Evolutionary conservation across 1,284 basidiomycete species (phyloP), one percentile per base, ranked within the genome.

Genomic region (Pseudozyma tsukubaensis): DNA sequence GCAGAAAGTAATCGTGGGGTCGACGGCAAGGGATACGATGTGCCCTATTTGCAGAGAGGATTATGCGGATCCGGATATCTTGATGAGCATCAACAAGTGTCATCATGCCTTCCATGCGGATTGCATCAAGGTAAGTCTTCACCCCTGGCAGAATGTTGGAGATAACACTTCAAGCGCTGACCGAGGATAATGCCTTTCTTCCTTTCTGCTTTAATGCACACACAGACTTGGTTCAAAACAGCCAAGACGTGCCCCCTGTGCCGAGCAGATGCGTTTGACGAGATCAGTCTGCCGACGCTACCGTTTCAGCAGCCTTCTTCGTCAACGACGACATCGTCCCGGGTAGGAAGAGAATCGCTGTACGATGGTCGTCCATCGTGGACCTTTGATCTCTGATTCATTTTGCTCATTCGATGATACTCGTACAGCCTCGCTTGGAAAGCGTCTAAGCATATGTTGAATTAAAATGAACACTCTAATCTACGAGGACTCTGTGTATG

Each of bases 41-140:
- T 74, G 72, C n/a, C 66, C 72, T 1, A 74, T 74, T 24, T 74
- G 72, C 34, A 59, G 67, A 32, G 72, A 70, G 19, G 67, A 74
- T 21, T 74, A 74, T 51, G 18, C 44, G 24, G 67, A 74, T 19
- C 50, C 62, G 48, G 72, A 74, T 47, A 8, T 70, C 35, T 21
- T 74, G 19, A 74, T 74, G 66, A 70, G 66, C 50, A 53, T 74
- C 45, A 56, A 60, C 48, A 58, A 45, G 32, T 74, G 72, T 47
- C 24, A 48, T 44, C 72, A 74, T 56, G 72, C 72, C 21, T 74
- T 70, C 52, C 72, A 74, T 59, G 63, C 62, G 4, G 56, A 66
- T 11, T 74, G 72, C 40, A 59, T 74, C 48, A 66, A 58, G 60
- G 71, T 67, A 19, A 55, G 69, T 66, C n/a, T n/a, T n/a, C n/a